A percentile compares a stretch with the other conserved stretches of the same genome.
Conservation (phyloP, 192 early-diverging fungal genomes). For the Coemansia sp. region DNA sequence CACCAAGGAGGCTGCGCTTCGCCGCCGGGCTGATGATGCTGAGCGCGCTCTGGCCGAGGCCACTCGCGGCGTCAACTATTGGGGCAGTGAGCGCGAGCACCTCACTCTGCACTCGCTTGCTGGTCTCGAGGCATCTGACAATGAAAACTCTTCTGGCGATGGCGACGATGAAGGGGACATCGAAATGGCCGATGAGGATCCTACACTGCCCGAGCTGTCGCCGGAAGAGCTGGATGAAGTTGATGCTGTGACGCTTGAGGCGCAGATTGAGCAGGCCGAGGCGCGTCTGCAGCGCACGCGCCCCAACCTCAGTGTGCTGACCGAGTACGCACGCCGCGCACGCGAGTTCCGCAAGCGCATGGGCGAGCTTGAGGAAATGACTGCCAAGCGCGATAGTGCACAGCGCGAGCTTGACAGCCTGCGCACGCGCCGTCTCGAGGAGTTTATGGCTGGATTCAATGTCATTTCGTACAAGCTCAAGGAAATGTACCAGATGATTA, state of each 20-base stretch:
- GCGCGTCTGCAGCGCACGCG: slow-evolving; percentile 57
- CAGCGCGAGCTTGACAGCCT: slow-evolving; percentile 75
- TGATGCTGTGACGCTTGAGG: slow-evolving; percentile 64
- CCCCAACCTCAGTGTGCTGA: slow-evolving; percentile 85
- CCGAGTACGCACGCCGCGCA: slow-evolving; percentile 81
- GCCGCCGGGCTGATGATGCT: slow-evolving; percentile 66
- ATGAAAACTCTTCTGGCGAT: slow-evolving; percentile 26
- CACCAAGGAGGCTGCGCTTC: slow-evolving; percentile 65
- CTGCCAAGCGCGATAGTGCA: slow-evolving; percentile 67
- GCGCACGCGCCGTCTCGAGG: slow-evolving; percentile 74
- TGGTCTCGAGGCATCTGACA: slow-evolving; percentile 6
- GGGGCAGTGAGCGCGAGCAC: slow-evolving; percentile 60
- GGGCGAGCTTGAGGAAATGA: slow-evolving; percentile 74
- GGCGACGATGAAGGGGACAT: slow-evolving; percentile 53
- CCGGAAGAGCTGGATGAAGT: slow-evolving; percentile 65
- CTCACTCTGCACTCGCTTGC: slow-evolving; percentile 57
- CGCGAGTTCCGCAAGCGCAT: slow-evolving; percentile 70
- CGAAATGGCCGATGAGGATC: neutral
- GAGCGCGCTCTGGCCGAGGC: slow-evolving; percentile 59
- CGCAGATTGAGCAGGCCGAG: slow-evolving; percentile 71
- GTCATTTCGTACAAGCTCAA: slow-evolving; percentile 92
- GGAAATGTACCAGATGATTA: slow-evolving; percentile 99
- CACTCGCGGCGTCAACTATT: slow-evolving; percentile 52
- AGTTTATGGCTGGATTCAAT: slow-evolving; percentile 96
- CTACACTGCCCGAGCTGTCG: slow-evolving; percentile 55